Conservation (phyloP, 306 rosid genomes). For the Comarum palustre region DNA sequence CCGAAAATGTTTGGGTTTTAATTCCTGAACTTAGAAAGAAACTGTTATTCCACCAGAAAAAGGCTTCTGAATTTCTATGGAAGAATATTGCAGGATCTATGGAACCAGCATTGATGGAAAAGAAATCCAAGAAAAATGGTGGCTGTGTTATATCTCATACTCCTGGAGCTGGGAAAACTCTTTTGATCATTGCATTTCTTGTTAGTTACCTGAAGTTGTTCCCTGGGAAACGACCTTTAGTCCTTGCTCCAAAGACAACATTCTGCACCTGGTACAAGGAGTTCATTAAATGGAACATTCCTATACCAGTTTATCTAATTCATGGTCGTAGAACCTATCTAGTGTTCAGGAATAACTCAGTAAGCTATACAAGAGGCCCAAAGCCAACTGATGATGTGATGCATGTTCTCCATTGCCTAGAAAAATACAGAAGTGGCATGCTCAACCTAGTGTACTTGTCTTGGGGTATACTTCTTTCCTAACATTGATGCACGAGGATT, state of each 20-base stretch:
- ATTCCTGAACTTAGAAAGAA: constrained; percentile 41
- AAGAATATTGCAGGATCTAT: constrained; percentile 68
- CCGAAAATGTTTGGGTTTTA: constrained; percentile 69
- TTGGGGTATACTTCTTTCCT: constrained; percentile 91
- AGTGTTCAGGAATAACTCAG: constrained; percentile 36
- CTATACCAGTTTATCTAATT: constrained; percentile 73
- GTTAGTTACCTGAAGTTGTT: constrained; percentile 71
- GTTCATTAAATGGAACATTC: constrained; percentile 72
- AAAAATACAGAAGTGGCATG: constrained; percentile 76
- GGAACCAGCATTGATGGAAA: constrained; percentile 49
- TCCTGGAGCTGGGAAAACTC: constrained; percentile 92
- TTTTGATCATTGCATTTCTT: constrained; percentile 74
- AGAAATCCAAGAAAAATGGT: constrained; percentile 48
- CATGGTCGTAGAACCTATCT: constrained; percentile 61
- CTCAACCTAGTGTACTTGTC: constrained; percentile 86
- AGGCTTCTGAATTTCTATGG: constrained; percentile 91
- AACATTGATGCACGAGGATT: constrained; percentile 77
- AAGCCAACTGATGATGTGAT: constrained; percentile 61
- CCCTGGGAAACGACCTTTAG: constrained; percentile 70
- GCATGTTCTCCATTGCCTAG: constrained; percentile 73
- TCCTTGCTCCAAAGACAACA: constrained; percentile 87
- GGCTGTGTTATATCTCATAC: constrained; percentile 94
- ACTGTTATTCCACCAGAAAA: constrained; percentile 73
- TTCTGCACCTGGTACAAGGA: constrained; percentile 89
- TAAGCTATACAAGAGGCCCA: constrained; percentile 48